phyloP scores from a whole-genome alignment of 495 filamentous ascomycete species.

The Sphaerosporella brunnea region DNA sequence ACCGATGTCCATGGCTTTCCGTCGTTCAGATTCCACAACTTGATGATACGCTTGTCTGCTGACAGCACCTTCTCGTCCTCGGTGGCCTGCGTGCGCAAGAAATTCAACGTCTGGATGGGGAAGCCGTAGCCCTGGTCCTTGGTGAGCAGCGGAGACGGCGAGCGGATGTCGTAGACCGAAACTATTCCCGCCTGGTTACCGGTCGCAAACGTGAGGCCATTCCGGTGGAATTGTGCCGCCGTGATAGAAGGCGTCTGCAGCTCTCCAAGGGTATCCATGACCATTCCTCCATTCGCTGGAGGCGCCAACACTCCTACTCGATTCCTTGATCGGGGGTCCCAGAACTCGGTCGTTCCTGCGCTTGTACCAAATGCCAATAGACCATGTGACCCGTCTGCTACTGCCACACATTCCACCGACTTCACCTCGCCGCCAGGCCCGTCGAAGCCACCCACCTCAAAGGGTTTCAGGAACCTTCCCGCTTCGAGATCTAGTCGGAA shows the following conservation, averaged over 20 bases:
- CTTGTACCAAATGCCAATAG: conserved; percentile 91
- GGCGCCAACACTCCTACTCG: conserved; percentile 57
- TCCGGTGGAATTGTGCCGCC: conserved; percentile 65
- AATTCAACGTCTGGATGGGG: conserved; percentile 75
- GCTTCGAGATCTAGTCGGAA: conserved; percentile 80
- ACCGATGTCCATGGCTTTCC: conserved; percentile 86
- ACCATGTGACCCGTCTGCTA: conserved; percentile 81
- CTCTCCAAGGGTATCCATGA: conserved; percentile 23
- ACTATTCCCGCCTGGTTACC: conserved; percentile 79
- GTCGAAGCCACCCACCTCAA: conserved; percentile 39
- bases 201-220: conserved; percentile 73
- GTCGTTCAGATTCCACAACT: conserved; percentile 72
- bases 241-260: conserved; percentile 38
- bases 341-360: conserved; percentile 88
- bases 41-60: conserved; percentile 87
- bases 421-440: conserved; percentile 40
- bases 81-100: conserved; percentile 38
- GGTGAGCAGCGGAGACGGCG: conserved; percentile 61
- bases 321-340: conserved; percentile 69
- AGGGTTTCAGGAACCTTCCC: conserved; percentile 73
- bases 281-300: conserved; percentile 10
- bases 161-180: conserved; percentile 81
- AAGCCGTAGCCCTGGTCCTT: conserved; percentile 96
- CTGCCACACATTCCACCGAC: conserved; percentile 70
- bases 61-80: conserved; percentile 79